Evolutionary conservation across 1,139 yeast genomes (phyloP).

Genomic region (Yarrowia galli): DNA sequence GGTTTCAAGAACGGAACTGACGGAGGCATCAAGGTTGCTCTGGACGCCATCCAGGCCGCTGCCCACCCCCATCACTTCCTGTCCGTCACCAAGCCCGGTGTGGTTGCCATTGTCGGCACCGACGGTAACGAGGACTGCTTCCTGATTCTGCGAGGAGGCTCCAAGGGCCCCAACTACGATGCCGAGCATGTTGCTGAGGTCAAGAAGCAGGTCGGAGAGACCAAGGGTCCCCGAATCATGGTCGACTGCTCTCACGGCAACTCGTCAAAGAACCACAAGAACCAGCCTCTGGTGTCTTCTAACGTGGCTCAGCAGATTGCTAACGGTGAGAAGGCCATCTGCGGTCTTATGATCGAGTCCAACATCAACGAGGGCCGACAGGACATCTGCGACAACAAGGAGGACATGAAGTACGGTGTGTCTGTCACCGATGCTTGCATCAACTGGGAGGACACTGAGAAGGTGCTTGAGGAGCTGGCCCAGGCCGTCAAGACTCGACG

Average conservation of each 20-base stretch:
- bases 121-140: conserved; percentile 92
- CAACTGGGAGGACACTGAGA: conserved; percentile 82
- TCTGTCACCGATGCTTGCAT: conserved; percentile 98
- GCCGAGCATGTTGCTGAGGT: conserved; percentile 73
- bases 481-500: conserved; percentile 84
- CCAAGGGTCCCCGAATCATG: conserved; percentile 72
- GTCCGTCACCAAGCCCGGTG: conserved; percentile 92
- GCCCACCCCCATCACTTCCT: conserved; percentile 92
- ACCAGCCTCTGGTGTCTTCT: conserved; percentile 92
- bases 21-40: conserved; percentile 88
- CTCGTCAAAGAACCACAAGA: conserved; percentile 85
- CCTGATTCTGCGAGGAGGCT: conserved; percentile 94
- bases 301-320: conserved; percentile 78
- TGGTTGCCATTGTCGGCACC: conserved; percentile 94
- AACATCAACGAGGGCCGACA: conserved; percentile 92
- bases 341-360: conserved; percentile 97
- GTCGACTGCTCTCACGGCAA: conserved; percentile 98
- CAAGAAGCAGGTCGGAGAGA: conserved; percentile 63
- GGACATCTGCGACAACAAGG: conserved; percentile 78
- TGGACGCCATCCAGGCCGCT: conserved; percentile 94
- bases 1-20: conserved; percentile 98
- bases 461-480: conserved; percentile 73
- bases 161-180: conserved; percentile 88
- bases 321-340: conserved; percentile 76
- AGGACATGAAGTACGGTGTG: conserved; percentile 82